Base-by-base conservation (phyloP, 352 stramenopile species). In the Phytophthora sansomeana region DNA sequence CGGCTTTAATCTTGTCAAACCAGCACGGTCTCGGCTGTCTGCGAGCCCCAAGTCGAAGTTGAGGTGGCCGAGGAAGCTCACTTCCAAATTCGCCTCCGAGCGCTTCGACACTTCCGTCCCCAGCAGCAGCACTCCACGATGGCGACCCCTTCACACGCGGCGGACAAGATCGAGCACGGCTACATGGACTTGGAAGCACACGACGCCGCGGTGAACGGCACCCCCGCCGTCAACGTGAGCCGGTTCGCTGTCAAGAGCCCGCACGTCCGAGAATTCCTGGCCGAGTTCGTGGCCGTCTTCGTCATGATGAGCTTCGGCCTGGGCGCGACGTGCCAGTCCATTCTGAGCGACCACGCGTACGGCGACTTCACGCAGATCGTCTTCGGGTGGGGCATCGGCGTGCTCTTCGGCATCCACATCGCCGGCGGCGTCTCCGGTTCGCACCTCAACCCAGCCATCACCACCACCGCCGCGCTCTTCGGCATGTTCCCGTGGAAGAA, bases 381-480 rank as follows among this genome's bases (percentile, higher is more conserved):
- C 5, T 55, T 85, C 32, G 67, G 63, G 42, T 85, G 77, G 74
- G 77, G 77, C 16, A 71, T 85, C 36, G 77, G 70, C 17, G 77
- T 85, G 44, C 63, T 85, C 28, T 77, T 83, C 24, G 77, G 68
- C 44, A 79, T 85, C 57, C 72, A 85, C 58, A 67, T 80, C 17
- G 63, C 44, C n/a, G 77, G 72, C 17, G 69, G 74, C 17, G 72
- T 80, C 42, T 80, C 68, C 24, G 74, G 77, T 1, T 72, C 68
- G 35, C 77, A 85, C 61, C 29, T 85, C n/a, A 85, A 85, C 67
- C 77, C 77, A 13, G 51, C 74, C 26, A 69, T 78, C 46, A 78
- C 70, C n/a, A 69, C 62, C 7, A 68, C 70, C 9, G 53, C 59
- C 2, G 70, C 70, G 24, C 39, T 78, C 5, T 78, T 75, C 49